Base-by-base conservation (phyloP, 2,329 filamentous ascomycete species). In the Cladophialophora psammophila region DNA sequence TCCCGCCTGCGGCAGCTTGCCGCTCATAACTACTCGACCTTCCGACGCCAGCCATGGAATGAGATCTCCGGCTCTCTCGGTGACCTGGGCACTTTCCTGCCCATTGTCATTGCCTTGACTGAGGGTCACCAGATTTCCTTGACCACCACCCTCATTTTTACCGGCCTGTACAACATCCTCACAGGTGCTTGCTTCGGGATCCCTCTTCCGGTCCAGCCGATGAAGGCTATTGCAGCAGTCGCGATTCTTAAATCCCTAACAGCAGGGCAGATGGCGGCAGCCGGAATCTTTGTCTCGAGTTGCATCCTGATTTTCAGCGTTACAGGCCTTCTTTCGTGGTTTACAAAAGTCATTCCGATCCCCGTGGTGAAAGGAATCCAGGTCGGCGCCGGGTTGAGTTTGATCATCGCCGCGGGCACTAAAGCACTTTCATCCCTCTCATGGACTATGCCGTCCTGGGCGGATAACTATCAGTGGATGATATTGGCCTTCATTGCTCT, bases 311-410 rank as follows among this genome's bases (percentile, higher is more conserved):
- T 96, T 0, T 88, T 97, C 76, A 94, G 91, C 74, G 76, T 89
- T 4, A 96, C 93, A 0, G 92, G 94, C 0, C 80, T 95, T n/a
- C 82, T 97, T 36, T 85, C 84, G 65, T 90, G 88, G 84, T 88
- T 92, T 60, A 89, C 91, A 8, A 80, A 83, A n/a, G 83, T 89
- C 13, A 90, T 96, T 8, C 94, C 94, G 0, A 87, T 94, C 13
- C 92, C 94, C 0, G 91, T 98, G 0, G 90, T 98, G 61, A 97
- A 96, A 76, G 94, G 94, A 35, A 97, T 98, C 71, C 95, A 98
- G 79, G 88, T 97, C 56, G 94, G 94, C 42, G 94, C 94, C 4
- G 94, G 94, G 1, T 82, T 98, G 56, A 93, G 91, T 15, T 85
- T 98, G 15, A 86, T 93, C 62, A 85, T 96, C 65, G 91, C 91